Percentiles rank a stretch among this genome's conserved stretches.
phyloP scores from a whole-genome alignment of 202 grass and related monocot genomes.

The Setaria viridis region DNA sequence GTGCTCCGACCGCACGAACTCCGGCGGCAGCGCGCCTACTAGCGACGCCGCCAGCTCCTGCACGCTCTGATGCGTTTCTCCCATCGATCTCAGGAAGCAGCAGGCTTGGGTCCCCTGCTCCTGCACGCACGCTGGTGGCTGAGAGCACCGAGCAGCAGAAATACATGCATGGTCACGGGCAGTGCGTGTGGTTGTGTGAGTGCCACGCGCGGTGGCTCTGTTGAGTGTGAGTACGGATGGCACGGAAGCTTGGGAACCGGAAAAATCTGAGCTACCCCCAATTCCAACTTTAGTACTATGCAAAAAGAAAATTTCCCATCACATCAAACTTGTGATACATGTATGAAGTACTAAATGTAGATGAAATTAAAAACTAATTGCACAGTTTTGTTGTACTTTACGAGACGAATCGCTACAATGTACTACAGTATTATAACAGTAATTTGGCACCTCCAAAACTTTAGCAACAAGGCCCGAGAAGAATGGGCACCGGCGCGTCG shows the following conservation, averaged over 20 bases:
- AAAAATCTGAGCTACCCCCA: too few relatives aligned
- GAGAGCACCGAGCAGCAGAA: background rate
- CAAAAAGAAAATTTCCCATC: too few relatives aligned
- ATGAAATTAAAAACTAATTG: too few relatives aligned
- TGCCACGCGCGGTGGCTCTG: background rate
- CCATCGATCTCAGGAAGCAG: background rate
- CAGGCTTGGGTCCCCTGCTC: background rate
- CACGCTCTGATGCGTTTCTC: slow-evolving; percentile 48
- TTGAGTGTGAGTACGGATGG: background rate
- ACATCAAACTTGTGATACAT: too few relatives aligned
- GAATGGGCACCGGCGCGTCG: background rate
- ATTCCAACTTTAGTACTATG: too few relatives aligned
- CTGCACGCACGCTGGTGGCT: background rate
- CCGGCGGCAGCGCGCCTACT: slow-evolving; percentile 45
- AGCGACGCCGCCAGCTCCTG: slow-evolving; percentile 57
- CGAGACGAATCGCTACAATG: too few relatives aligned
- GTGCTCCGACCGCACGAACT: slow-evolving; percentile 61
- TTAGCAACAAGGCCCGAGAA: too few relatives aligned
- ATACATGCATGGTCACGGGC: background rate
- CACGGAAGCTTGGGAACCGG: background rate
- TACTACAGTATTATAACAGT: too few relatives aligned
- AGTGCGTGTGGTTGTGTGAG: background rate
- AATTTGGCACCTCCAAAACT: too few relatives aligned
- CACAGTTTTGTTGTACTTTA: too few relatives aligned
- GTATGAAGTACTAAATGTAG: too few relatives aligned